A percentile compares a stretch with the other conserved stretches of the same genome.
These are phyloP conservation scores for Mimosa pudica DNA, from an alignment of 306 rosid species.

Conservation along the genomic window DNA sequence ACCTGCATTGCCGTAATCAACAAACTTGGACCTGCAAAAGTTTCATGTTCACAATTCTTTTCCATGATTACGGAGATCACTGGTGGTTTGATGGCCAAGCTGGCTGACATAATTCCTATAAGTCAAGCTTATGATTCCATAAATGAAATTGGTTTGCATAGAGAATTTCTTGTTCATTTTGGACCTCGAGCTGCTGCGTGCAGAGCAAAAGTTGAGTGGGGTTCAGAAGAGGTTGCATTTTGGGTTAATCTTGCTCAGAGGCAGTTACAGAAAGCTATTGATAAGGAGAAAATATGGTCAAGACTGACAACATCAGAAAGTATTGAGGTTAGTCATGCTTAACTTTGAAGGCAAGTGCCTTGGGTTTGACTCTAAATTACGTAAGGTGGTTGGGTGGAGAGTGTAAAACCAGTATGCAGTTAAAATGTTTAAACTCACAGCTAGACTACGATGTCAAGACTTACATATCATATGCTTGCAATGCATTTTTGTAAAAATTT, in stretches of 20 bases:
- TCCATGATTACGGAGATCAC: slow-evolving; percentile 71
- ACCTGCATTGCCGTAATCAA: slow-evolving; percentile 82
- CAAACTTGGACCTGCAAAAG: slow-evolving; percentile 85
- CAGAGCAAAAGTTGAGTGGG: slow-evolving; percentile 71
- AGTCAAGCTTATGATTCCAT: slow-evolving; percentile 77
- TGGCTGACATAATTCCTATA: slow-evolving; percentile 75
- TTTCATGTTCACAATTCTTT: slow-evolving; percentile 87
- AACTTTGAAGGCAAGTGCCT: slow-evolving; percentile 28
- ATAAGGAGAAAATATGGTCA: slow-evolving; percentile 97
- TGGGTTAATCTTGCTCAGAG: slow-evolving; percentile 90
- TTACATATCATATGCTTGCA: slow-evolving; percentile 13
- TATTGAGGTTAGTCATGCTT: slow-evolving; percentile 73
- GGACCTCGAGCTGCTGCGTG: slow-evolving; percentile 91
- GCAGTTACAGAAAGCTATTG: slow-evolving; percentile 84
- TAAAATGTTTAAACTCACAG: slow-evolving; percentile 16
- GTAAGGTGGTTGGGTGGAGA: slow-evolving; percentile 27
- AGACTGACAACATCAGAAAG: slow-evolving; percentile 95
- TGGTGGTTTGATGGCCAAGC: slow-evolving; percentile 92
- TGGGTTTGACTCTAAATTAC: slow-evolving; percentile 38
- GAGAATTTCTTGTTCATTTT: slow-evolving; percentile 91
- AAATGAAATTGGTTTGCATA: slow-evolving; percentile 71
- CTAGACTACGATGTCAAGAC: slow-evolving; percentile 23
- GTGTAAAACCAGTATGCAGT: slow-evolving; percentile 16
- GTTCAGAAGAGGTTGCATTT: slow-evolving; percentile 87
- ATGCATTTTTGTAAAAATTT: slow-evolving; percentile 5